Conservation (phyloP, 768 basidiomycete genomes). For the Pisolithus sp. region DNA sequence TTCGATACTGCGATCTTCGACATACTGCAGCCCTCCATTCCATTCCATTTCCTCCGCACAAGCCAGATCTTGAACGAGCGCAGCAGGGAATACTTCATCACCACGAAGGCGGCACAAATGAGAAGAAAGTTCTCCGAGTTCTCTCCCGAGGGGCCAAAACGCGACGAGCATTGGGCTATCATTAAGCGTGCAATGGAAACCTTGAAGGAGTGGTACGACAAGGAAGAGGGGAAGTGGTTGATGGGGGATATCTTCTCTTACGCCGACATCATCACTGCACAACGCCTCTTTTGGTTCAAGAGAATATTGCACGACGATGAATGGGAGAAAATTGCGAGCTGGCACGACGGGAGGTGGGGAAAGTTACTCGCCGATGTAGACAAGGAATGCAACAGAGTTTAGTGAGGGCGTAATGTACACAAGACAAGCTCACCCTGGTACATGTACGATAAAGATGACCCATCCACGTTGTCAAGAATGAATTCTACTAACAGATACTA, state of each 20-base stretch:
- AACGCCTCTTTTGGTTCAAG: constrained; percentile 10
- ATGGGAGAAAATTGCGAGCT: constrained; percentile 18
- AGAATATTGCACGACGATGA: constrained; percentile 18
- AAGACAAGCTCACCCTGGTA: too few relatives aligned
- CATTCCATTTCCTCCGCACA: constrained; percentile 16
- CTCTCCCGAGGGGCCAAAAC: constrained; percentile 28
- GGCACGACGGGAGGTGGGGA: constrained; percentile 24
- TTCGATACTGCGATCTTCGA: constrained; percentile 7
- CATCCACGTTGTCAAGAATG: too few relatives aligned
- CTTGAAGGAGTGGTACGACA: constrained; percentile 17
- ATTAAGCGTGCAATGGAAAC: constrained; percentile 11
- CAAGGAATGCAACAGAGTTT: constrained; percentile 18
- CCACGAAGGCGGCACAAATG: constrained; percentile 26
- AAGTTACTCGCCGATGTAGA: constrained; percentile 18
- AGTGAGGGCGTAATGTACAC: not conserved
- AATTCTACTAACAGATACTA: too few relatives aligned
- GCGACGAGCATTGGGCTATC: constrained; percentile 23
- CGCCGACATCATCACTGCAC: constrained; percentile 25
- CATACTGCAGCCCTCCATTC: constrained; percentile 1
- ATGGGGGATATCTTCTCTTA: constrained; percentile 27
- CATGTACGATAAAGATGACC: too few relatives aligned
- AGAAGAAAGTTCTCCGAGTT: constrained; percentile 36
- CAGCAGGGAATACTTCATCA: constrained; percentile 34
- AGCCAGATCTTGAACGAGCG: constrained; percentile 25
- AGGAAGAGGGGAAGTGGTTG: constrained; percentile 21